phyloP scores from a whole-genome alignment of 1,284 basidiomycete genomes.

The Ganoderma resinaceum region DNA sequence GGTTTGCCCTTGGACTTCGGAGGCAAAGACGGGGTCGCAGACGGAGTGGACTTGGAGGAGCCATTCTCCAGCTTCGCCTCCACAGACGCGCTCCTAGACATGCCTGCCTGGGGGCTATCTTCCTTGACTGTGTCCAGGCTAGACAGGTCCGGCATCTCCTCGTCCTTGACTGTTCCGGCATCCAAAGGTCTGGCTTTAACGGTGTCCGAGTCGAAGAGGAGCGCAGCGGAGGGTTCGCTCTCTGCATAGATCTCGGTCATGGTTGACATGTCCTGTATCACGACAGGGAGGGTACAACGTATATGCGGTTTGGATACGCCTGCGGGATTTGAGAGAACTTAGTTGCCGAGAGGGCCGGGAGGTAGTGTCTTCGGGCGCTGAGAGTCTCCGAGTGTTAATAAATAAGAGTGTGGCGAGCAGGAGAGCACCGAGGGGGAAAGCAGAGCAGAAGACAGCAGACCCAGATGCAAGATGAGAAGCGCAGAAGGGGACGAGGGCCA shows the following conservation, averaged over 20 bases:
- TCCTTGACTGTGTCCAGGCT: constrained; percentile 21
- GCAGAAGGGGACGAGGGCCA: constrained; percentile 2
- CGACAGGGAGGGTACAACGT: not conserved
- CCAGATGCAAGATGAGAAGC: not conserved
- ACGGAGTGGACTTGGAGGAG: constrained; percentile 29
- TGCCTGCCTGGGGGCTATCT: constrained; percentile 37
- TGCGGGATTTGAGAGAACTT: constrained; percentile 16
- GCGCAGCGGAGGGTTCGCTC: constrained; percentile 19
- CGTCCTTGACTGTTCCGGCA: constrained; percentile 22
- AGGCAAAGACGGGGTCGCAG: constrained; percentile 37
- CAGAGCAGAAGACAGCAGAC: constrained; percentile 3
- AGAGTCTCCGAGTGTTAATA: constrained; percentile 11
- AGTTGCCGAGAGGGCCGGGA: constrained; percentile 4
- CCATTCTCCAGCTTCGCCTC: constrained; percentile 26
- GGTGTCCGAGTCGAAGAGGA: constrained; percentile 26
- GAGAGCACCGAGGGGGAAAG: not conserved
- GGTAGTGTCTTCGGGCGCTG: not conserved
- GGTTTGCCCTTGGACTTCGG: constrained; percentile 40
- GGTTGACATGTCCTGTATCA: constrained; percentile 21
- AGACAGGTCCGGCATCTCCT: constrained; percentile 23
- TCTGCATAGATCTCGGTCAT: constrained; percentile 27
- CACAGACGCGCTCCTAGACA: constrained; percentile 37
- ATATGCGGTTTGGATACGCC: constrained; percentile 4
- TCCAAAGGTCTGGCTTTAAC: constrained; percentile 27
- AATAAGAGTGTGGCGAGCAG: constrained; percentile 12